Conservation (phyloP, 805 yeast species). For the Scheffersomyces spartinae region DNA sequence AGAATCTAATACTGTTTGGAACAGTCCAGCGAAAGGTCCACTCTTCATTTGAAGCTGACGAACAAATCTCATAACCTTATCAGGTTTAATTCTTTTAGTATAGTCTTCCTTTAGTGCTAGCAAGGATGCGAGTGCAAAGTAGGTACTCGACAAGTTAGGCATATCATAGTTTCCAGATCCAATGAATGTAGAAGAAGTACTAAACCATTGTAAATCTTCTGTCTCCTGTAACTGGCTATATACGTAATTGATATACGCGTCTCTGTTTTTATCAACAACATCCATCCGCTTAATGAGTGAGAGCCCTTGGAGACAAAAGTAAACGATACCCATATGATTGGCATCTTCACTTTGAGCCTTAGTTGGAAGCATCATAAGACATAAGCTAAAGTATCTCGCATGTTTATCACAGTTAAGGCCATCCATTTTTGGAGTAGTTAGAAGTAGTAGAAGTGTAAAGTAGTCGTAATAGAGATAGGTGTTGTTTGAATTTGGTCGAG, state of each 20-base stretch:
- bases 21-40: conserved; percentile 21
- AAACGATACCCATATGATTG: conserved; percentile 56
- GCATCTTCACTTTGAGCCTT: conserved; percentile 54
- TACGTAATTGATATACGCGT: conserved; percentile 29
- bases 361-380: conserved; percentile 43
- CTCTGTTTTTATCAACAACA: conserved; percentile 13
- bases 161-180: conserved; percentile 33
- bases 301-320: conserved; percentile 57
- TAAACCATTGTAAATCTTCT: conserved; percentile 47
- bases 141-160: conserved; percentile 64
- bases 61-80: conserved; percentile 49
- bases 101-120: conserved; percentile 37
- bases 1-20: conserved; percentile 22
- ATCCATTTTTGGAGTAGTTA: no score
- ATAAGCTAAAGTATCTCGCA: conserved; percentile 36
- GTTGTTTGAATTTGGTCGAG: no score
- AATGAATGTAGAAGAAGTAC: conserved; percentile 30
- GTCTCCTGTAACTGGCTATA: conserved; percentile 32
- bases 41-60: conserved; percentile 39
- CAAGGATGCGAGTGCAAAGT: conserved; percentile 55
- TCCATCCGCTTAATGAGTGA: conserved; percentile 30
- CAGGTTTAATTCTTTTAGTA: conserved; percentile 16
- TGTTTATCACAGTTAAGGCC: conserved; percentile 14
- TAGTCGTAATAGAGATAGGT: no score
- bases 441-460: no score